Evolutionary conservation across 805 yeast species (phyloP).

Genomic region (Candida pseudoglaebosa): DNA sequence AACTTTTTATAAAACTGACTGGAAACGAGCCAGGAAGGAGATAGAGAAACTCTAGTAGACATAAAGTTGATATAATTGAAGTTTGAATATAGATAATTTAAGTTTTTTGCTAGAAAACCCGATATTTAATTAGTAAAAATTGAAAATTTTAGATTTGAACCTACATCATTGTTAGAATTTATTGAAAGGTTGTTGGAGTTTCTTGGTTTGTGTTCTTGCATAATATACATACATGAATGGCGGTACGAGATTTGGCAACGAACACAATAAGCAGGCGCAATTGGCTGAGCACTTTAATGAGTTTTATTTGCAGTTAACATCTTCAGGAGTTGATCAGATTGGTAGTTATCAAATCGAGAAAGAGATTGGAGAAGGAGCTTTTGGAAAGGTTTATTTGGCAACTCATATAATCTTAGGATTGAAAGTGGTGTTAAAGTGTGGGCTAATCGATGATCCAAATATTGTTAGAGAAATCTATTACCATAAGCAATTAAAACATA

Average conservation of each 20-base stretch:
- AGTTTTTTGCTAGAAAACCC: not conserved
- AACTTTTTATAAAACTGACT: too few species aligned
- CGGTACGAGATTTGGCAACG: slow-evolving; percentile 14
- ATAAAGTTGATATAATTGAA: too few species aligned
- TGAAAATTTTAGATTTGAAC: not conserved
- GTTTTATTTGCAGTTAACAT: slow-evolving; percentile 43
- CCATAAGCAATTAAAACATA: slow-evolving; percentile 78
- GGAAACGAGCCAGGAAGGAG: too few species aligned
- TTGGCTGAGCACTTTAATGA: slow-evolving; percentile 64
- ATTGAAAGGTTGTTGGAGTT: not conserved
- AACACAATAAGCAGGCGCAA: slow-evolving; percentile 43
- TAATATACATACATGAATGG: slow-evolving; percentile 15
- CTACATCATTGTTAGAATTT: not conserved
- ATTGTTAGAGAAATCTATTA: slow-evolving; percentile 87
- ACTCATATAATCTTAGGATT: slow-evolving; percentile 67
- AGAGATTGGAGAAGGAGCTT: slow-evolving; percentile 87
- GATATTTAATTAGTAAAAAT: not conserved
- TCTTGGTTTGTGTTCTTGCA: too few species aligned
- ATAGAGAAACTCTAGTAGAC: too few species aligned
- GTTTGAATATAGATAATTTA: too few species aligned
- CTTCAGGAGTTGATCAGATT: slow-evolving; percentile 53
- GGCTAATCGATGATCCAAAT: slow-evolving; percentile 73
- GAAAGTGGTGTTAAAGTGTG: slow-evolving; percentile 80
- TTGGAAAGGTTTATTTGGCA: slow-evolving; percentile 89
- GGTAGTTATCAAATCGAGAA: slow-evolving; percentile 75